phyloP scores from a whole-genome alignment of 257 asterid genomes.

The Sherardia arvensis region DNA sequence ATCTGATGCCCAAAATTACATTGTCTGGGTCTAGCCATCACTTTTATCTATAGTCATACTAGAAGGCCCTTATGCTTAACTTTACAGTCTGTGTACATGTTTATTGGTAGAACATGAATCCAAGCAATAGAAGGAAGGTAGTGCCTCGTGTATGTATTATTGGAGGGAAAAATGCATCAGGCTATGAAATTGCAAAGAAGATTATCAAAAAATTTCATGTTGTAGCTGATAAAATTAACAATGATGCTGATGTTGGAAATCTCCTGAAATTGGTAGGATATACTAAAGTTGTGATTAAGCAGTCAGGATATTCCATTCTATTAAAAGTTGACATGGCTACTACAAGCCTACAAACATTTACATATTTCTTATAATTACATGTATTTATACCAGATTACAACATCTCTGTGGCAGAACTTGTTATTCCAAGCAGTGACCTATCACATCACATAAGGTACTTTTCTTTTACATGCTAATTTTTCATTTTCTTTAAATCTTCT shows the following conservation, averaged over 20 bases:
- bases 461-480: background rate
- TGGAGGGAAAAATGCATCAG: slow-evolving; percentile 55
- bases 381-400: slow-evolving; percentile 46
- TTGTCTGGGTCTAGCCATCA: background rate
- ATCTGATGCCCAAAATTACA: background rate
- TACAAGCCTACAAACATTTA: background rate
- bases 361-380: slow-evolving; percentile 18
- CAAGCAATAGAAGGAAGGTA: slow-evolving; percentile 30
- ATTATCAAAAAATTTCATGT: slow-evolving; percentile 46
- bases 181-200: slow-evolving; percentile 46
- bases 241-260: slow-evolving; percentile 36
- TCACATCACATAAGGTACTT: slow-evolving; percentile 44
- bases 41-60: background rate
- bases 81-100: no score
- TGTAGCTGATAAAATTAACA: slow-evolving; percentile 40
- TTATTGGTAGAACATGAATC: slow-evolving; percentile 32
- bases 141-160: slow-evolving; percentile 49
- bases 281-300: background rate
- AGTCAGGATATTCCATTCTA: background rate
- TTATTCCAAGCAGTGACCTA: slow-evolving; percentile 46
- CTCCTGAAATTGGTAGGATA: slow-evolving; percentile 43
- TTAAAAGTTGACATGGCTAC: background rate
- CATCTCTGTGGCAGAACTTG: slow-evolving; percentile 43
- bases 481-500: background rate
- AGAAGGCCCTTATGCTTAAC: no score